Evolutionary conservation across 345 rosid species (phyloP), one percentile per base, ranked within the genome.

Genomic region (Arabidopsis thaliana): DNA sequence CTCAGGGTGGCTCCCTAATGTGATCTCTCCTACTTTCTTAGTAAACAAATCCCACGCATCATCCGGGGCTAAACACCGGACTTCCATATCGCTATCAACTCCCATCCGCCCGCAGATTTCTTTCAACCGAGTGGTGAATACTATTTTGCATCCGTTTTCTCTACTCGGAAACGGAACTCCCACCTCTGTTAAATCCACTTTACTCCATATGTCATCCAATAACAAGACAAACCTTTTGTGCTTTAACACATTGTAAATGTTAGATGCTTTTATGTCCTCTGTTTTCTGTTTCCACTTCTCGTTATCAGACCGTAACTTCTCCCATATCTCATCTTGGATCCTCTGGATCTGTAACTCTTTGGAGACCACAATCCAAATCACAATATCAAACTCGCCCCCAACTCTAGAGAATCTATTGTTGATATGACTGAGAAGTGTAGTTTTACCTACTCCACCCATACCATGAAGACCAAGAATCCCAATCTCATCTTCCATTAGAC

Each of bases 181-280:
- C 0, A 67, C 16, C 9, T 36, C 24, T 0, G 23, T 0, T 5
- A 79, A 62, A 68, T 79, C 65, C 8, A 79, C n/a, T 38, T 32
- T 7, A 20, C 45, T 34, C 75, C 75, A 74, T 36, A 68, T 24
- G 59, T 79, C 78, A 62, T 79, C 79, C 64, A 79, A 55, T 6
- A 79, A 37, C 51, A 79, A 20, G 8, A 64, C 62, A 74, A 74
- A 68, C 38, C 36, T 78, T 36, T 59, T 44, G 1, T 37, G 6
- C 1, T 24, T 42, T 8, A 73, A 20, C 2, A 23, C 28, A 0
- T 11, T 44, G 34, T 3, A 36, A 3, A 73, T 79, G 11, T 45
- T 25, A 8, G 0, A 2, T 1, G 79, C 79, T 41, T 46, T 68
- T n/a, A 51, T 64, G 16, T 5, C 57, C 46, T 4, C 11, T 7